Evolutionary conservation across 2,329 filamentous ascomycete genomes (phyloP).

Genomic region (Diplodia scrobiculata): DNA sequence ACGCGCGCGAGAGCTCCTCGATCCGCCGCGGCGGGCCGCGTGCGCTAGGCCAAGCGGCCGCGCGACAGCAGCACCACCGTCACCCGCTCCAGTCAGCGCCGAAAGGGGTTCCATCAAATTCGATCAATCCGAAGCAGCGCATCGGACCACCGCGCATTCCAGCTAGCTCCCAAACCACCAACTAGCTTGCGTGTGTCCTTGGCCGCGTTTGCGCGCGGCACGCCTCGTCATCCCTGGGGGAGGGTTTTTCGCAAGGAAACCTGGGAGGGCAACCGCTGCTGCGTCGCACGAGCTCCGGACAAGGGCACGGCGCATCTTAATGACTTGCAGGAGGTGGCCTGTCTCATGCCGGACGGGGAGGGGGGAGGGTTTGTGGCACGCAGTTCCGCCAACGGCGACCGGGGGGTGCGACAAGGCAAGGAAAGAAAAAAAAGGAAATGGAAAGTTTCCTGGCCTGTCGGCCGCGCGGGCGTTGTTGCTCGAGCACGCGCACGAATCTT

Average conservation of each 20-base stretch:
- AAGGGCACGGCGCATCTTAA: conserved; percentile 28
- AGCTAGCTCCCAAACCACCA: conserved; percentile 23
- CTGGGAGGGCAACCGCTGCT: conserved; percentile 17
- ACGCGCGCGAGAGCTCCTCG: background rate
- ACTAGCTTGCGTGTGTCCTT: conserved; percentile 20
- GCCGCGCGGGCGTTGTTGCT: background rate
- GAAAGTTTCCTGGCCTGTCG: conserved; percentile 15
- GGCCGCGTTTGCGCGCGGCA: conserved; percentile 23
- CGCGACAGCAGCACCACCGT: background rate
- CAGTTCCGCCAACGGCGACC: conserved; percentile 16
- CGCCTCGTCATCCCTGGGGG: conserved; percentile 25
- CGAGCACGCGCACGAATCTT: conserved; percentile 8
- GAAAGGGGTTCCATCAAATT: conserved; percentile 21
- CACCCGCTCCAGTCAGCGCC: background rate
- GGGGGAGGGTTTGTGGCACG: background rate
- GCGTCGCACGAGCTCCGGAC: conserved; percentile 25
- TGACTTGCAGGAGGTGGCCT: conserved; percentile 27
- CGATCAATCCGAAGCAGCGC: conserved; percentile 26
- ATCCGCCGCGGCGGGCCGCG: conserved; percentile 14
- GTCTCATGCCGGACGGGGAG: conserved; percentile 16
- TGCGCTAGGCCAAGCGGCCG: conserved; percentile 2
- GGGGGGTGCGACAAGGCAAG: conserved; percentile 9
- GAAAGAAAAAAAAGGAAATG: conserved; percentile 1
- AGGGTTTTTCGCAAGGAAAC: conserved; percentile 9
- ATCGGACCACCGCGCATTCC: conserved; percentile 27